phyloP scores from a whole-genome alignment of 768 basidiomycete species.

The Mycena galopus region DNA sequence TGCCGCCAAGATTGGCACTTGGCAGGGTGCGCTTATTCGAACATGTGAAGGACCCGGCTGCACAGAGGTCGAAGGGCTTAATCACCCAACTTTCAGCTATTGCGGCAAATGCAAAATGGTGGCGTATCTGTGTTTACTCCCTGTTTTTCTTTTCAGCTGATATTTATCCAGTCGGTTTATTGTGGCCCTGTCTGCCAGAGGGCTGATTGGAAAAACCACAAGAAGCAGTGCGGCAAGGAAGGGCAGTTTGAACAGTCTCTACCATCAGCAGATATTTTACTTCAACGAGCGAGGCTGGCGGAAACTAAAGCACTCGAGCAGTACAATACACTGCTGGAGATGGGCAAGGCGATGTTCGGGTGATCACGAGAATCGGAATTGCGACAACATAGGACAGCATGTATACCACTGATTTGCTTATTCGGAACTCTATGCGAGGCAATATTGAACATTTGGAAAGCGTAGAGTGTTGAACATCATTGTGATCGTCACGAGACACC shows the following conservation, averaged over 20 bases:
- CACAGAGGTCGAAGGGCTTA: background rate
- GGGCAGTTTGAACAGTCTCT: constrained; percentile 18
- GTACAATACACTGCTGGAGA: background rate
- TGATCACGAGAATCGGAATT: too few species aligned
- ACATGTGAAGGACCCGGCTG: constrained; percentile 19
- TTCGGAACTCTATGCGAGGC: too few species aligned
- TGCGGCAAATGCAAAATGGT: constrained; percentile 25
- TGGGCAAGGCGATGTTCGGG: too few species aligned
- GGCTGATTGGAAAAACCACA: constrained; percentile 19
- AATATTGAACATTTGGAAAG: too few species aligned
- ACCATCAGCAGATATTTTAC: background rate
- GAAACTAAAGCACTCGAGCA: background rate
- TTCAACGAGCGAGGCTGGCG: background rate
- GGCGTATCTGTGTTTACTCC: background rate
- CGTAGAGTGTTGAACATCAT: too few species aligned
- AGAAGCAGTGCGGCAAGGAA: background rate
- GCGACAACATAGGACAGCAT: too few species aligned
- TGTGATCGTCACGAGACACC: too few species aligned
- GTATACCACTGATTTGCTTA: too few species aligned
- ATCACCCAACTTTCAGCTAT: background rate
- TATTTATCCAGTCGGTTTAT: constrained; percentile 2
- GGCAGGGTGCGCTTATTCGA: constrained; percentile 20
- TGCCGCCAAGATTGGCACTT: constrained; percentile 18
- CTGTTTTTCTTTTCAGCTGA: background rate
- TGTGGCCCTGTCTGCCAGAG: constrained; percentile 6